Base-by-base conservation (phyloP, 2,329 filamentous ascomycete genomes). In the Chaetomiaceae sp. region DNA sequence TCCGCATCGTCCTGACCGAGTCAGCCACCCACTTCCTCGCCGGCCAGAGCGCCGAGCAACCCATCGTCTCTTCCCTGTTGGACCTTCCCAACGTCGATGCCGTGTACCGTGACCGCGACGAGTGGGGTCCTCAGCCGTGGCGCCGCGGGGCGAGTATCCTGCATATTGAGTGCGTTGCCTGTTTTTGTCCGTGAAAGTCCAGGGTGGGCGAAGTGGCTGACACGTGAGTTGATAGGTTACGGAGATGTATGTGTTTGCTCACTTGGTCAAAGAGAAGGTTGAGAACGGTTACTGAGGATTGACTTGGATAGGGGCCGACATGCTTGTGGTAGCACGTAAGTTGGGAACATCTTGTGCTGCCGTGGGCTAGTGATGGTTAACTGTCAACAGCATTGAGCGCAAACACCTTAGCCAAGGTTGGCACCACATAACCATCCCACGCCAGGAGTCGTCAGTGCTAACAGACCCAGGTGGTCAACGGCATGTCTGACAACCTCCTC, bases 101-200 rank as follows among this genome's bases (percentile, higher is more conserved):
- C 19, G 78, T 96, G 44, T 91, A 96, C 70, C 75, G 79, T 8
- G 90, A 97, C 66, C 81, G 82, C n/a, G 88, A 91, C 59, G 94
- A 97, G 70, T 96, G 91, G 91, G 74, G 70, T 1, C 71, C 76
- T 12, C 74, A 77, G 39, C 83, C 88, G 0, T 97, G 92, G 92
- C 80, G 77, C 20, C 79, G 91, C 2, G 89, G 87, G 3, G 81
- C 81, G n/a, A 77, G 78, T 3, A 95, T 99, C 43, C 72, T 97
- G 52, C 94, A 99, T 66, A 97, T 99, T 62, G 89, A 95, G 69
- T 73, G 78, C 34, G 50, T 37, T 38, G 14, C 27, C 51, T 25
- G 11, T 29, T 17, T 33, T 7, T 25, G 33, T 12, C 4, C 2
- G 25, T 44, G 27, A 3, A 11, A 11, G n/a, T 12, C n/a, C 19